Evolutionary conservation across 768 basidiomycete species (phyloP), one percentile per base, ranked within the genome.

Genomic region (Kwoniella europaea): DNA sequence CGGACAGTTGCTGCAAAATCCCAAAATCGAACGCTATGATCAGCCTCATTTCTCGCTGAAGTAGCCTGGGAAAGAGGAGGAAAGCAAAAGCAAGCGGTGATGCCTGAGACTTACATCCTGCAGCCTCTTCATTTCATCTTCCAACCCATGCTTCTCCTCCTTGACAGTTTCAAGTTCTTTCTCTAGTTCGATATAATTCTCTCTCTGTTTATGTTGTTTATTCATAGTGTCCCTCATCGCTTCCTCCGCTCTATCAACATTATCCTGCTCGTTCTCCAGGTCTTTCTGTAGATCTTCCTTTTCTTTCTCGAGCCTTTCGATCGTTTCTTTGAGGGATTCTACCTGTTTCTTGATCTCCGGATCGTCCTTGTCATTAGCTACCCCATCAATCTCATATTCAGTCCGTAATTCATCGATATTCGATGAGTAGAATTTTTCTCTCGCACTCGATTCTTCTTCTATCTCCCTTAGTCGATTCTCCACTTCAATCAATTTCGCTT

Each of bases 261-360:
- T 76, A 24, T 85, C 84, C 74, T 84, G 86, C 70, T 89, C 88
- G 59, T 81, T 81, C 64, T 88, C 86, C 87, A 89, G 88, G 12
- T 84, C 83, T 42, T 56, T 57, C 63, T 68, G 24, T 35, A 72
- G 41, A 15, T 59, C 53, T 1, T 64, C 52, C 0, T 46, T 63
- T 20, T 67, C 66, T 5, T 63, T 43, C 55, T 50, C n/a, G 15
- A 41, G 41, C 43, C 27, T 18, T 10, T 22, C 35, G 15, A 69
- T 29, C 18, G 18, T 41, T 44, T 44, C 18, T 24, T 54, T 18
- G n/a, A 67, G 57, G 66, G 82, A 77, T 63, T 77, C 80, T 22
- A 87, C 71, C 50, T 86, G 46, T 4, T 44, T 10, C 6, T 4
- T 54, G 3, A 53, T 12, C 50, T 61, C 67, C 35, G 22, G 50